Conservation (phyloP, 192 early-diverging fungal species). For the Jimgerdemannia lactiflua region DNA sequence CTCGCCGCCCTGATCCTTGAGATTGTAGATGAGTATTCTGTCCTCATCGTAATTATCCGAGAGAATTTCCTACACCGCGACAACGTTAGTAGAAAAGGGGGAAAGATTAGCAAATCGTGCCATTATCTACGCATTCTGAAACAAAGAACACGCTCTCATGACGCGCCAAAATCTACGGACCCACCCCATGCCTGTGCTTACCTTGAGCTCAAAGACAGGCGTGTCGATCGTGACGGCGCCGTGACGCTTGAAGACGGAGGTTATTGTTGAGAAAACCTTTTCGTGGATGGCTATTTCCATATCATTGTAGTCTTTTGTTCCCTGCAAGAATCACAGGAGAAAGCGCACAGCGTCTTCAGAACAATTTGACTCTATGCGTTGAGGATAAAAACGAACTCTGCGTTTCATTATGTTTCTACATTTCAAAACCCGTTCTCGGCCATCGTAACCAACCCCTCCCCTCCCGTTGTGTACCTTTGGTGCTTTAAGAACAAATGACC, state of each 20-base stretch:
- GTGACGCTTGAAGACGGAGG: constrained; percentile 89
- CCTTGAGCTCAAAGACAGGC: constrained; percentile 95
- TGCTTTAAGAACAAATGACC: constrained; percentile 64
- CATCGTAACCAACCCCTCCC: too few species aligned
- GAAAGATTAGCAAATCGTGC: too few species aligned
- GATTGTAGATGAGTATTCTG: constrained; percentile 97
- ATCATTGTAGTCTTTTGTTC: constrained; percentile 92
- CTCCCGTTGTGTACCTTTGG: constrained; percentile 58
- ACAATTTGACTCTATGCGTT: too few species aligned
- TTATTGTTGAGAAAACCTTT: constrained; percentile 87
- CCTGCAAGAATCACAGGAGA: constrained; percentile 36
- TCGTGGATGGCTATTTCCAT: constrained; percentile 98
- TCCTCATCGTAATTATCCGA: constrained; percentile 98
- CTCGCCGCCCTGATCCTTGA: constrained; percentile 97
- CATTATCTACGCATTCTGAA: too few species aligned
- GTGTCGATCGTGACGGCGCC: constrained; percentile 98
- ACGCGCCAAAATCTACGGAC: too few species aligned
- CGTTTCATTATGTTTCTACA: too few species aligned
- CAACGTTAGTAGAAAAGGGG: too few species aligned
- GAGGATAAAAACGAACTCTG: too few species aligned
- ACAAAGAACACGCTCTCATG: too few species aligned
- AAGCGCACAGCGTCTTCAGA: not conserved
- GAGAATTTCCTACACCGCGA: constrained; percentile 68
- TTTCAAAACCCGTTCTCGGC: too few species aligned
- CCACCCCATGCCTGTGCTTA: not conserved